Base-by-base conservation (phyloP, 2,329 filamentous ascomycete species). In the Diaporthe caulivora region DNA sequence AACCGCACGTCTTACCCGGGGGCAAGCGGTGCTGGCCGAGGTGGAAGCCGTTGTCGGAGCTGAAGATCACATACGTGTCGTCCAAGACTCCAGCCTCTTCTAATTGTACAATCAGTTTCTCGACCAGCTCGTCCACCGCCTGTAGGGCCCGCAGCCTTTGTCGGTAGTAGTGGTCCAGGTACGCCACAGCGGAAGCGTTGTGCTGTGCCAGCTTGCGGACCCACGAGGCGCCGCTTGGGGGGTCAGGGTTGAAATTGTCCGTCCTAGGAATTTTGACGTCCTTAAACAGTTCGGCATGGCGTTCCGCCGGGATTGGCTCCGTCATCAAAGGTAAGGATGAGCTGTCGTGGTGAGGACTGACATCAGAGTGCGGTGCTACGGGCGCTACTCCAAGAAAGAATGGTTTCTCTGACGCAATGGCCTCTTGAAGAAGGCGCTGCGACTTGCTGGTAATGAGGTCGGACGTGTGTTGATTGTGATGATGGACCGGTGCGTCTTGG, bases 231-330 rank as follows among this genome's bases (percentile, higher is more conserved):
- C 86, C 85, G 21, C 82, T 83, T 5, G 85, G 82, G 76, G 82
- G 75, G 21, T 88, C 84, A 0, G 92, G 91, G 78, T 94, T 94
- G 82, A 94, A 94, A 77, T 92, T 89, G 0, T 85, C 82, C 0
- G 86, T 91, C n/a, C 92, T 83, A 0, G 92, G 92, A 0, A 94
- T 87, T 40, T 85, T 87, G 5, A 84, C 87, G 73, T 88, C 86
- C 9, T 84, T 76, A 77, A 94, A 94, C 0, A 93, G 83, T 76
- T 91, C 81, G 37, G 86, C 83, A 77, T 94, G 91, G 26, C 91
- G 84, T 65, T 87, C 82, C 0, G 91, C 87, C 0, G 90, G 86
- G 18, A 91, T 84, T 0, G 91, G 90, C 0, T 87, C 85, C 0
- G 84, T 78, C 47, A 85, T 82, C 5, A 78, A 77, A 26, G 76